These are phyloP conservation scores for Toxoplasma gondii DNA, from an alignment of 169 alveolate species.

Conservation along the genomic window DNA sequence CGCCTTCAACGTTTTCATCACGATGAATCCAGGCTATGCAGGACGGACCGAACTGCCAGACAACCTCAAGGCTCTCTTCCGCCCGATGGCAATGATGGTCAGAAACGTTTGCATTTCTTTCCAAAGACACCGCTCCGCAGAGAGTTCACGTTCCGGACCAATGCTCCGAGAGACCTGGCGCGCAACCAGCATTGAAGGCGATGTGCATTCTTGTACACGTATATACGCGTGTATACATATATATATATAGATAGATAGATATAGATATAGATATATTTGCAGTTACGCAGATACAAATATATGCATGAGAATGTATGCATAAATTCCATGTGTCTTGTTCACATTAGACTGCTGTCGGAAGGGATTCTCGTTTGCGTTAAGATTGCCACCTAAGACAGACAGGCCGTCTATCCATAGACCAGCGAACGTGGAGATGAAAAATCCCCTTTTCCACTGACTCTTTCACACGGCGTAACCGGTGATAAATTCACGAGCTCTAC, in stretches of 20 bases:
- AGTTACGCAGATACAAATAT: background rate
- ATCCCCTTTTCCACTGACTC: too few species aligned
- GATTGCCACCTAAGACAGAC: too few species aligned
- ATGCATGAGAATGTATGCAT: too few species aligned
- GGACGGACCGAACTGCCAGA: constrained; percentile 97
- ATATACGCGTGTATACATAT: background rate
- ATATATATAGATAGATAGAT: background rate
- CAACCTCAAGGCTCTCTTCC: constrained; percentile 94
- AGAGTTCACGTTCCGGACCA: too few species aligned
- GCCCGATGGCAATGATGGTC: constrained; percentile 97
- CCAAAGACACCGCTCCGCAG: too few species aligned
- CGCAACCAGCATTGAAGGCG: background rate
- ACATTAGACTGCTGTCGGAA: too few species aligned
- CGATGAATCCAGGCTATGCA: constrained; percentile 97
- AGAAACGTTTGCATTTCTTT: background rate
- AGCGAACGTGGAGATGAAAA: too few species aligned
- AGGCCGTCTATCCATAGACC: too few species aligned
- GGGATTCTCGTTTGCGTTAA: too few species aligned
- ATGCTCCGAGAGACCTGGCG: background rate
- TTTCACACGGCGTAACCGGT: too few species aligned
- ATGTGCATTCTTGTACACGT: background rate
- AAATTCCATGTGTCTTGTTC: too few species aligned
- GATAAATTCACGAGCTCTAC: too few species aligned
- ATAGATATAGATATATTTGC: background rate
- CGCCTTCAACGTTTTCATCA: constrained; percentile 95